phyloP scores from a whole-genome alignment of 805 yeast genomes.

The Barnettozyma botsteinii region DNA sequence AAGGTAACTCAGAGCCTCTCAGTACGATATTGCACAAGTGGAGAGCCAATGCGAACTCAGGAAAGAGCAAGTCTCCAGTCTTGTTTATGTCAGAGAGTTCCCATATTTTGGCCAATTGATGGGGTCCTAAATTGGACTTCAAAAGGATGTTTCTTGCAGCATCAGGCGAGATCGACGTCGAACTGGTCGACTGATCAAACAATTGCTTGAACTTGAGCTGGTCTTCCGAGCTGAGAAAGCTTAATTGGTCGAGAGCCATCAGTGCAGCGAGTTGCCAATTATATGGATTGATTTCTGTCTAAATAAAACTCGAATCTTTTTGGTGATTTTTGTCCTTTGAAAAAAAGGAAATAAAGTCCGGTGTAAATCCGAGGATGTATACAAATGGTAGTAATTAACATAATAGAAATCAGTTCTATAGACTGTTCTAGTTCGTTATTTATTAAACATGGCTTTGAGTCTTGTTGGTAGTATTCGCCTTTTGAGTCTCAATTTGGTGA shows the following conservation, averaged over 20 bases:
- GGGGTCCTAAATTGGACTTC: conserved; percentile 72
- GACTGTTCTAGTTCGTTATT: no score
- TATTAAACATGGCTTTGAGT: no score
- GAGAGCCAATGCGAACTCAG: conserved; percentile 90
- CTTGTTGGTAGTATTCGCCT: no score
- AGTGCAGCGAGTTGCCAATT: no score
- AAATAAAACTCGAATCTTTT: no score
- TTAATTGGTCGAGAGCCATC: conserved; percentile 7
- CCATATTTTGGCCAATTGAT: conserved; percentile 83
- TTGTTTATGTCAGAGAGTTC: conserved; percentile 79
- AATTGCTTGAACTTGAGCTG: conserved; percentile 80
- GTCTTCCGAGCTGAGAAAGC: conserved; percentile 73
- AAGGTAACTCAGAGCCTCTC: conserved; percentile 75
- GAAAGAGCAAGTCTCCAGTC: conserved; percentile 81
- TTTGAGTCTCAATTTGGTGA: no score
- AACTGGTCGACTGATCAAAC: conserved; percentile 70
- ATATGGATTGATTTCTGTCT: no score
- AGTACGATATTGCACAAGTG: conserved; percentile 75
- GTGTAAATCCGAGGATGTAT: no score
- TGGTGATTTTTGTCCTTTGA: no score
- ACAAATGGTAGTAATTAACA: no score
- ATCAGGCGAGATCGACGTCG: conserved; percentile 54
- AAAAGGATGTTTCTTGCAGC: conserved; percentile 73
- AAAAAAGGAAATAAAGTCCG: no score
- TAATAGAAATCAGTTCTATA: no score